Conservation (phyloP, 345 rosid genomes). For the Populus euphratica region DNA sequence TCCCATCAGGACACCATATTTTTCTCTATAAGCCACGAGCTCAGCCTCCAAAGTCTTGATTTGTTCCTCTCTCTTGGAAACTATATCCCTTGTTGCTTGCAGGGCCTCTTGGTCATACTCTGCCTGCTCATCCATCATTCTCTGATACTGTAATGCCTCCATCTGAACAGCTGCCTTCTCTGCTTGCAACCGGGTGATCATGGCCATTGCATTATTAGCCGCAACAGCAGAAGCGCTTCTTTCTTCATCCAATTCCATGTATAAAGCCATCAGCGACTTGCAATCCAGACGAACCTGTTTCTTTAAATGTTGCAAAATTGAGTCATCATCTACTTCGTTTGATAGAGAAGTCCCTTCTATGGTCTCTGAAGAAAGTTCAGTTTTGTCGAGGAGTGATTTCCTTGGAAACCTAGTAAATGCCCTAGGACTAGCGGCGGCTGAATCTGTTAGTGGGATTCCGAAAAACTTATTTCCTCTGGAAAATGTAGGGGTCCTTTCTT, state of each 20-base stretch:
- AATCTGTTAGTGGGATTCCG: constrained; percentile 69
- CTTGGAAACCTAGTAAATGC: constrained; percentile 38
- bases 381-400: constrained; percentile 54
- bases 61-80: constrained; percentile 57
- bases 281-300: constrained; percentile 74
- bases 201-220: constrained; percentile 91
- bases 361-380: constrained; percentile 40
- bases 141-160: constrained; percentile 96
- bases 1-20: constrained; percentile 45
- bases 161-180: constrained; percentile 91
- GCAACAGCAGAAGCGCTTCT: constrained; percentile 85
- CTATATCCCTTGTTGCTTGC: constrained; percentile 49
- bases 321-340: constrained; percentile 47
- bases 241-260: constrained; percentile 93
- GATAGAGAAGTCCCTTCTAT: constrained; percentile 28
- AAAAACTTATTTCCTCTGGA: constrained; percentile 63
- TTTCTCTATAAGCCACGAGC: constrained; percentile 58
- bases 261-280: constrained; percentile 73
- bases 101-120: constrained; percentile 86
- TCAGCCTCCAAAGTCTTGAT: constrained; percentile 58
- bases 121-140: constrained; percentile 99
- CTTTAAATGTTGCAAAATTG: constrained; percentile 59
- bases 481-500: constrained; percentile 49
- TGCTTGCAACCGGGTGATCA: constrained; percentile 84
- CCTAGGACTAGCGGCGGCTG: constrained; percentile 59